A percentile compares a stretch with the other conserved stretches of the same genome.
phyloP scores from a whole-genome alignment of 768 basidiomycete genomes.

The Suillus hirtellus region DNA sequence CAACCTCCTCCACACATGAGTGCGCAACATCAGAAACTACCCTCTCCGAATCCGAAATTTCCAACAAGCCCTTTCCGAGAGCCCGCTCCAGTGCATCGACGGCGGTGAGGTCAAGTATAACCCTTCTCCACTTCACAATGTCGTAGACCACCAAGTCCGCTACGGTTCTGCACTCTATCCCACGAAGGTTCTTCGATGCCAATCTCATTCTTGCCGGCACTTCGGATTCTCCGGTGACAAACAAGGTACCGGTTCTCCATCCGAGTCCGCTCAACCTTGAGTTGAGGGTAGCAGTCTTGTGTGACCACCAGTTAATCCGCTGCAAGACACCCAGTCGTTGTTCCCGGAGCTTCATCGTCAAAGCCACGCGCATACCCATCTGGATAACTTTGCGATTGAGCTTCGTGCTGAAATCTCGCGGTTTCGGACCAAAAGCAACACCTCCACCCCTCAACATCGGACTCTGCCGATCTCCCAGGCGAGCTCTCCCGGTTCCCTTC shows the following conservation, averaged over 20 bases:
- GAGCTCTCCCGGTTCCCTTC: slow-evolving; percentile 89
- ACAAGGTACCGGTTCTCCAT: slow-evolving; percentile 67
- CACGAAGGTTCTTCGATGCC: slow-evolving; percentile 71
- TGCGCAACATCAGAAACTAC: slow-evolving; percentile 12
- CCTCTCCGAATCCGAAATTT: slow-evolving; percentile 8
- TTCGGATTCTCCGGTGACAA: slow-evolving; percentile 65
- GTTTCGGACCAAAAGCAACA: slow-evolving; percentile 87
- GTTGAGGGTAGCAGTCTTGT: slow-evolving; percentile 68
- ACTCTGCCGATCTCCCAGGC: slow-evolving; percentile 85
- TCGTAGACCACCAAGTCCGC: slow-evolving; percentile 79
- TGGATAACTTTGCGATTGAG: slow-evolving; percentile 90
- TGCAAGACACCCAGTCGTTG: slow-evolving; percentile 74
- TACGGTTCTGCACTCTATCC: slow-evolving; percentile 61
- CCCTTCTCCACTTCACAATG: slow-evolving; percentile 76
- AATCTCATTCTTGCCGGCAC: slow-evolving; percentile 57
- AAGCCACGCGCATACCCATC: slow-evolving; percentile 90
- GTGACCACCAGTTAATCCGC: slow-evolving; percentile 67
- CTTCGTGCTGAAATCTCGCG: slow-evolving; percentile 88
- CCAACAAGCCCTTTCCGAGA: slow-evolving; percentile 43
- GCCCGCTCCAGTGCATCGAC: slow-evolving; percentile 75
- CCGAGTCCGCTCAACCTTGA: slow-evolving; percentile 63
- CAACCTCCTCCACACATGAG: neutral
- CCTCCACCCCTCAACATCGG: slow-evolving; percentile 92
- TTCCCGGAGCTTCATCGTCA: slow-evolving; percentile 81
- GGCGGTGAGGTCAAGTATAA: slow-evolving; percentile 80